phyloP scores from a whole-genome alignment of 768 basidiomycete genomes.

The Lentinula edodes region DNA sequence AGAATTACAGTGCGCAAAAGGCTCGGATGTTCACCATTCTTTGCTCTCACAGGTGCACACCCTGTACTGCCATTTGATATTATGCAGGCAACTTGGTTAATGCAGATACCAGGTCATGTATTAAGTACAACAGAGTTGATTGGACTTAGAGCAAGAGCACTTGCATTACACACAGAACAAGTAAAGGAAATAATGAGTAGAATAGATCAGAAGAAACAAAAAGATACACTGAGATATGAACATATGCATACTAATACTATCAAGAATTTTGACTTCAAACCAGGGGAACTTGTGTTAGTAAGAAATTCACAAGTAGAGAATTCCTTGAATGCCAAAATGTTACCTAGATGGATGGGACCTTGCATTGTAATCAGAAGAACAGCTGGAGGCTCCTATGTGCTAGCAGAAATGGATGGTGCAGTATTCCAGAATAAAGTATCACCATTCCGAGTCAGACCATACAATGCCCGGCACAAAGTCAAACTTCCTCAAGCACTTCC shows the following conservation, averaged over 20 bases:
- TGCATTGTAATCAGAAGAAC: constrained; percentile 13
- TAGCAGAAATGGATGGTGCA: constrained; percentile 8
- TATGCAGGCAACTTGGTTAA: no score
- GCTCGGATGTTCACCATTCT: no score
- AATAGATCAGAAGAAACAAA: no score
- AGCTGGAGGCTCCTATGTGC: constrained; percentile 4
- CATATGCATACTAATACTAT: constrained; percentile 11
- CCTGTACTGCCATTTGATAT: no score
- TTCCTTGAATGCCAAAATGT: constrained; percentile 13
- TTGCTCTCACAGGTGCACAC: no score
- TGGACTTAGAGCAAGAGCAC: no score
- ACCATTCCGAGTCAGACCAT: constrained; percentile 4
- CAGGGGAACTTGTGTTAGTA: constrained; percentile 12
- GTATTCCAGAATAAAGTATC: not conserved
- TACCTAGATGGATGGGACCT: constrained; percentile 17
- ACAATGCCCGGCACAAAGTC: not conserved
- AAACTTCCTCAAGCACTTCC: not conserved
- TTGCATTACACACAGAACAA: no score
- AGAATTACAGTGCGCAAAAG: no score
- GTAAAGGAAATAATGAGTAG: no score
- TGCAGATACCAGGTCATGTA: no score
- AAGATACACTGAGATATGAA: no score
- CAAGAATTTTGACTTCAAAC: constrained; percentile 14
- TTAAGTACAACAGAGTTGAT: no score
- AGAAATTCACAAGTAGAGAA: constrained; percentile 16